A percentile compares a stretch with the other conserved stretches of the same genome.
phyloP scores from a whole-genome alignment of 768 basidiomycete species.

The Termitomyces sp. region DNA sequence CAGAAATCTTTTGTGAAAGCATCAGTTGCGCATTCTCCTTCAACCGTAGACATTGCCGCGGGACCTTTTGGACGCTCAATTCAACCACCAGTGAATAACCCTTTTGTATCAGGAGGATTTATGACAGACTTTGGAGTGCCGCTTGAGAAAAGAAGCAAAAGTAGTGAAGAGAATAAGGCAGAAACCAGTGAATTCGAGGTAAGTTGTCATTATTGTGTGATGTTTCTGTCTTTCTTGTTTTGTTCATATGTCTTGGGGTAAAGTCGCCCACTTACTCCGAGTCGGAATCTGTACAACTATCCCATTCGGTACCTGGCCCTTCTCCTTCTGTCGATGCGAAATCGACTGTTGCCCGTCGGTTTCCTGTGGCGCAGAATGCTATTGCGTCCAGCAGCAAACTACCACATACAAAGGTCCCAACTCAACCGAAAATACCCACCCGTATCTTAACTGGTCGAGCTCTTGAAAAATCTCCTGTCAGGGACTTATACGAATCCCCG shows the following conservation, averaged over 20 bases:
- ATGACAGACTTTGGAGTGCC: conserved; percentile 36
- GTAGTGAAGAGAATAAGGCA: background rate
- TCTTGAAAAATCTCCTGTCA: conserved; percentile 14
- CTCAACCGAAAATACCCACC: background rate
- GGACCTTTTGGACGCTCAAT: background rate
- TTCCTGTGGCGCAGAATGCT: conserved; percentile 16
- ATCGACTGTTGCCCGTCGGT: background rate
- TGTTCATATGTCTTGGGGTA: background rate
- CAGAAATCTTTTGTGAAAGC: background rate
- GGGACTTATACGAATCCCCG: conserved; percentile 12
- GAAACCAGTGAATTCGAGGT: background rate
- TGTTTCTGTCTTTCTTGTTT: background rate
- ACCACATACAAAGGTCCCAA: conserved; percentile 10
- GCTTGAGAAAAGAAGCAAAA: background rate
- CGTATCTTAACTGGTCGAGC: conserved; percentile 14
- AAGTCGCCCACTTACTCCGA: background rate
- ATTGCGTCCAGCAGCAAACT: conserved; percentile 33
- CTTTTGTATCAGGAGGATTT: conserved; percentile 48
- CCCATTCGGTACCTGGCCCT: background rate
- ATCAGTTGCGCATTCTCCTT: background rate
- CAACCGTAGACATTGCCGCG: conserved; percentile 1
- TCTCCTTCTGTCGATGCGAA: background rate
- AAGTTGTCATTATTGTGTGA: background rate
- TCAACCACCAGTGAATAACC: conserved; percentile 25
- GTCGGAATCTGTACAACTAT: background rate